Conservation (phyloP, 306 rosid species). For the Chamaecrista fasciculata region DNA sequence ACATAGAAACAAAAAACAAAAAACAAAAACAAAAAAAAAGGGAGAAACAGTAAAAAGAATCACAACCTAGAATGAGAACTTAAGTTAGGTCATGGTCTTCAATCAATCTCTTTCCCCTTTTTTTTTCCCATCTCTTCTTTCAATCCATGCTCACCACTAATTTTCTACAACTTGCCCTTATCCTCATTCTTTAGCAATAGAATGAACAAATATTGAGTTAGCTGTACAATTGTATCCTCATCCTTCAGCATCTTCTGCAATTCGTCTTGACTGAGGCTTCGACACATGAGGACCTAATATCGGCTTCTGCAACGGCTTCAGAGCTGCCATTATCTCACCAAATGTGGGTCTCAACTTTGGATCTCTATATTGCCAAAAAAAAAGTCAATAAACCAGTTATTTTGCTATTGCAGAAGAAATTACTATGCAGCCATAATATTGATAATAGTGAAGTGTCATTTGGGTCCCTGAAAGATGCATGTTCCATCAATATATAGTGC, state of each 20-base stretch:
- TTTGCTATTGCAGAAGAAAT: background rate
- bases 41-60: slow-evolving; percentile 35
- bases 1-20: background rate
- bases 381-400: slow-evolving; percentile 10
- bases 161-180: slow-evolving; percentile 51
- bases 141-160: slow-evolving; percentile 29
- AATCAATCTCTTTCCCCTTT: slow-evolving; percentile 14
- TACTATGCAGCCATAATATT: background rate
- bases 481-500: background rate
- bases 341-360: slow-evolving; percentile 88
- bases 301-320: slow-evolving; percentile 87
- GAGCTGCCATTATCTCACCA: slow-evolving; percentile 86
- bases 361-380: slow-evolving; percentile 61
- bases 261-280: slow-evolving; percentile 41
- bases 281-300: slow-evolving; percentile 51
- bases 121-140: background rate
- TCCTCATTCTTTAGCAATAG: slow-evolving; percentile 32
- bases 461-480: background rate
- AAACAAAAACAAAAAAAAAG: slow-evolving; percentile 8
- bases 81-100: slow-evolving; percentile 46
- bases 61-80: slow-evolving; percentile 41
- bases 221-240: slow-evolving; percentile 34
- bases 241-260: slow-evolving; percentile 44
- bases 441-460: background rate
- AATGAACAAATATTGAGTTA: slow-evolving; percentile 44